A percentile compares a stretch with the other conserved stretches of the same genome.
Evolutionary conservation across 352 stramenopile genomes (phyloP).

Genomic region (Thalassiosira sp.): DNA sequence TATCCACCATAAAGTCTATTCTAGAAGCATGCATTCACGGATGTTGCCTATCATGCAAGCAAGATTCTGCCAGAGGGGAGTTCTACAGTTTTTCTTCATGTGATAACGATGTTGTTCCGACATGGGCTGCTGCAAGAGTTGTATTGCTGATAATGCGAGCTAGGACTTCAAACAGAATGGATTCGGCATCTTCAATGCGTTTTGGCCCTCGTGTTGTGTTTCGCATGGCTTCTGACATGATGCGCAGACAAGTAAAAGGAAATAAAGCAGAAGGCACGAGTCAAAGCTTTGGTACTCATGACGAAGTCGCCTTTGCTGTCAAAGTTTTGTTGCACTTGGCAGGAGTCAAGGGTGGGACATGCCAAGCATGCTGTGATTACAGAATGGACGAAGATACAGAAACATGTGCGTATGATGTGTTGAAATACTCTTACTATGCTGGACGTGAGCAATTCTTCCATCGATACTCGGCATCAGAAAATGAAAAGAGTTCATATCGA

Average conservation of each 20-base stretch:
- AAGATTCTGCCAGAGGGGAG: conserved; percentile 1
- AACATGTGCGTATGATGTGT: conserved; percentile 35
- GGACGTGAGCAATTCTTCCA: conserved; percentile 26
- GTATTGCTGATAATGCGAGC: conserved; percentile 48
- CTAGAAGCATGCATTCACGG: conserved; percentile 32
- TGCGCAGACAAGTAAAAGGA: conserved; percentile 10
- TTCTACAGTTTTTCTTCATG: background rate
- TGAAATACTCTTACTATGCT: conserved; percentile 46
- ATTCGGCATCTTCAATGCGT: conserved; percentile 12
- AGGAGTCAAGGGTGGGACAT: conserved; percentile 19
- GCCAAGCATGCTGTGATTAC: conserved; percentile 23
- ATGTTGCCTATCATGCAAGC: conserved; percentile 35
- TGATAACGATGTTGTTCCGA: conserved; percentile 2
- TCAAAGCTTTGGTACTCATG: conserved; percentile 19
- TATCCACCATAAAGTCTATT: conserved; percentile 33
- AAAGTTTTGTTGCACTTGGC: conserved; percentile 36
- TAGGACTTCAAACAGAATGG: conserved; percentile 24
- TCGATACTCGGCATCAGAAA: conserved; percentile 8
- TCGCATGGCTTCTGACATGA: conserved; percentile 43
- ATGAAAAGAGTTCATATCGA: conserved; percentile 16
- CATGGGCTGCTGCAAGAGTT: conserved; percentile 39
- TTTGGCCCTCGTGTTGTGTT: conserved; percentile 46
- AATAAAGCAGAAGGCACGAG: background rate
- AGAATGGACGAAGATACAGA: conserved; percentile 21
- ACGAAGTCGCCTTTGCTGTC: conserved; percentile 39